Evolutionary conservation across 257 asterid genomes (phyloP).

Genomic region (Lycium barbarum): DNA sequence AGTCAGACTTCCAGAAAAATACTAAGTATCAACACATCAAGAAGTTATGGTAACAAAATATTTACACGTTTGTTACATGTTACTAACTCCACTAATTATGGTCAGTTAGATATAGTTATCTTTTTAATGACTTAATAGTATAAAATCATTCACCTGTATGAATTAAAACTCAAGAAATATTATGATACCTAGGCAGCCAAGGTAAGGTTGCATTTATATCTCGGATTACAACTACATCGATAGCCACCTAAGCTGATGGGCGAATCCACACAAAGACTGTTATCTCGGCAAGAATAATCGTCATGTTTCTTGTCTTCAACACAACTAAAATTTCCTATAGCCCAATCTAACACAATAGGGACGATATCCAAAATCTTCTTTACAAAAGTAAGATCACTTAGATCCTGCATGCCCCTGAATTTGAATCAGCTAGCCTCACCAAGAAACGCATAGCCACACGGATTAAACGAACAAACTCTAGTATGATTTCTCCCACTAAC

Average conservation of each 20-base stretch:
- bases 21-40: no score
- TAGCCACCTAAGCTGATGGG: slow-evolving; percentile 57
- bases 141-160: no score
- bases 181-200: slow-evolving; percentile 67
- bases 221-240: slow-evolving; percentile 57
- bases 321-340: slow-evolving; percentile 61
- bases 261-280: slow-evolving; percentile 59
- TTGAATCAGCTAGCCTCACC: slow-evolving; percentile 55
- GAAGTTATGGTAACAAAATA: no score
- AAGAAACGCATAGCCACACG: slow-evolving; percentile 69
- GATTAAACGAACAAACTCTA: slow-evolving; percentile 42
- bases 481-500: slow-evolving; percentile 43
- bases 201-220: slow-evolving; percentile 79
- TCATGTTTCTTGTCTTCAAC: slow-evolving; percentile 16
- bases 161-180: not conserved
- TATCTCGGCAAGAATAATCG: slow-evolving; percentile 51
- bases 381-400: slow-evolving; percentile 51
- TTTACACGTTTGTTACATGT: no score
- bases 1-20: no score
- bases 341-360: slow-evolving; percentile 75
- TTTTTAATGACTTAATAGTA: no score
- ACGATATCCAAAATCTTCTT: slow-evolving; percentile 41
- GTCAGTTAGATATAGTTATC: no score
- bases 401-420: slow-evolving; percentile 57
- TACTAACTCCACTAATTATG: no score